Base-by-base conservation (phyloP, 306 rosid species). In the Inga laurina region DNA sequence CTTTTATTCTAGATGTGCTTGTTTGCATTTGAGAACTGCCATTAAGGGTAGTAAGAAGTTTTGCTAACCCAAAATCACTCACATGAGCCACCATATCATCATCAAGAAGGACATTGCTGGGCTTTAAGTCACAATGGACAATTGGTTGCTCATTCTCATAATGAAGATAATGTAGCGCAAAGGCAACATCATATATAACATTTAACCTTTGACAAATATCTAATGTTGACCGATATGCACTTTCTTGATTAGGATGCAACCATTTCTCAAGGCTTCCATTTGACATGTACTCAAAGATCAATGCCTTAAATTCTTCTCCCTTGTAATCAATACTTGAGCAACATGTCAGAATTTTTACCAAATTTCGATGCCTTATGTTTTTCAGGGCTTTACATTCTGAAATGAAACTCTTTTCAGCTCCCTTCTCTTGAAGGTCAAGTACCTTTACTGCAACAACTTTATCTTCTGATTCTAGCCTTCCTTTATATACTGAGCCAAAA, bases 371-470 rank as follows among this genome's bases (percentile, higher is more conserved):
- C 30, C 76, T 21, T 15, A 41, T 27, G 48, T 39, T 77, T 49
- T 84, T 81, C 5, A 81, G 24, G 3, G 78, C 79, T 49, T 85
- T 43, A 11, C 82, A 77, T 71, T 85, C 80, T 9, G 66, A 64
- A 16, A 81, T 7, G 43, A 85, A 22, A 75, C 22, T 34, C 16
- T 79, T 51, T n/a, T 45, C 1, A 13, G 69, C 41, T 10, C 69
- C 69, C 3, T 30, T 64, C 69, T 64, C 30, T 30, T 64, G 8
- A 64, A 64, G 41, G 69, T 64, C 4, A 1, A 64, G 1, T 12
- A 64, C 69, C 8, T 64, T 64, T 64, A 64, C 11, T 3, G 39
- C 69, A 11, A 64, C 69, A 64, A 30, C 0, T 30, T 64, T 64
- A 10, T 64, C 69, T 27, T 64, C 39, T 27, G 8, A 64, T 30